Evolutionary conservation across 768 basidiomycete genomes (phyloP), one percentile per base, ranked within the genome.

Genomic region (Leccinum aurantiacum): DNA sequence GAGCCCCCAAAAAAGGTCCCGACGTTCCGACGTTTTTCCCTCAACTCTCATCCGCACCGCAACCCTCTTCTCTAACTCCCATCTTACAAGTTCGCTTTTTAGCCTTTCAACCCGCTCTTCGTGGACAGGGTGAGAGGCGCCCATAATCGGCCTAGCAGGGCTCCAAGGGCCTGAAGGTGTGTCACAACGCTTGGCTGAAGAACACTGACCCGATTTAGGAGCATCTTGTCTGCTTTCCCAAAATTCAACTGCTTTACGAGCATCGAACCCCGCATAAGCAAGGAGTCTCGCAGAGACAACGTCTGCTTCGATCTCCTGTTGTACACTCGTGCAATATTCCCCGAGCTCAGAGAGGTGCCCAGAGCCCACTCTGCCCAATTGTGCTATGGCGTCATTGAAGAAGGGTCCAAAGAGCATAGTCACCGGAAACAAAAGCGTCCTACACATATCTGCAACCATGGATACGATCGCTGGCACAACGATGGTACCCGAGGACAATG

Each of bases 341-440:
- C 85, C 85, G 3, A 89, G 74, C 71, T 86, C 89, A 53, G 80
- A 78, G 41, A 95, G 78, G 68, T 95, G 89, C 3, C 86, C 85
- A 11, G 88, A 86, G 3, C 91, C 88, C 1, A 90, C 81, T 69
- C 87, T 88, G 25, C 92, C 88, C 56, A 94, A 66, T 54, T 90
- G 85, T 0, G 88, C 92, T 25, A 98, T 82, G 3, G 93, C 95
- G 66, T 99, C 96, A 69, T 96, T 95, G 60, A 98, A 86, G 71
- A 98, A 97, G 1, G 96, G 96, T 0, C 96, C 95, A 58, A 98
- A 86, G 9, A 95, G 68, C 89, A 91, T 93, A 4, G 93, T 97
- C 53, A 95, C 68, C 0, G 95, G 95, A 74, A 95, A 98, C 14
- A 95, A 75, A 33, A 94, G 70, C 3, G 93, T 87, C 46, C 95